phyloP scores from a whole-genome alignment of 2,329 filamentous ascomycete species.

The Tolypocladium tropicale region DNA sequence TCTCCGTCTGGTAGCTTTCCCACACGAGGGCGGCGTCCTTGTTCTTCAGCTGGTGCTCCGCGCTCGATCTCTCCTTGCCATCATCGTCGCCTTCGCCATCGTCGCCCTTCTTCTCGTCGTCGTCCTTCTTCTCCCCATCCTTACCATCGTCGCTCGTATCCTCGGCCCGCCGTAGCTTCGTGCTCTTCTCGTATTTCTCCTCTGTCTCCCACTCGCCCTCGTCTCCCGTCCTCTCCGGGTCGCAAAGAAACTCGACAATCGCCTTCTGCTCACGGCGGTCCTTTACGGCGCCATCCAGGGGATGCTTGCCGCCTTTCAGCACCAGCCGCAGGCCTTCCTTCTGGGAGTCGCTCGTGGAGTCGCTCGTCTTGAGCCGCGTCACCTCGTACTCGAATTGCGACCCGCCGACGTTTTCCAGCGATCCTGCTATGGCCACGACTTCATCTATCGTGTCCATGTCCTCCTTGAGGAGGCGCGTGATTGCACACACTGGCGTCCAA shows the following conservation, averaged over 20 bases:
- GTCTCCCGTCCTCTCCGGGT: conserved; percentile 58
- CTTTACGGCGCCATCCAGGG: conserved; percentile 37
- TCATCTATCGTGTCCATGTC: conserved; percentile 38
- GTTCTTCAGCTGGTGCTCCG: conserved; percentile 43
- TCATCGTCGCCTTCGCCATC: conserved; percentile 26
- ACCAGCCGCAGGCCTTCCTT: conserved; percentile 64
- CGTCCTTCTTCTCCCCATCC: conserved; percentile 20
- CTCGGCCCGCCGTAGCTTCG: conserved; percentile 9
- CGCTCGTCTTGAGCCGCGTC: conserved; percentile 54
- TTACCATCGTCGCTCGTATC: conserved; percentile 14
- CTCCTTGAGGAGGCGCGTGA: conserved; percentile 47
- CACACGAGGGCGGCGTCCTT: conserved; percentile 60
- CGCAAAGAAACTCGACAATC: conserved; percentile 78
- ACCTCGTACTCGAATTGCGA: conserved; percentile 53
- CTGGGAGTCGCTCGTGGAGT: conserved; percentile 52
- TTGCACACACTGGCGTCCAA: conserved; percentile 56
- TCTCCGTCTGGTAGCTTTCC: conserved; percentile 56
- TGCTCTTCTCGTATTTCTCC: conserved; percentile 28
- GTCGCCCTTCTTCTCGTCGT: conserved; percentile 20
- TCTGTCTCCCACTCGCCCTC: conserved; percentile 56
- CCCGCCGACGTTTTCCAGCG: conserved; percentile 50
- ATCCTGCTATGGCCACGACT: conserved; percentile 66
- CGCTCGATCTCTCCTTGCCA: conserved; percentile 26
- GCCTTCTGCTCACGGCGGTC: conserved; percentile 56
- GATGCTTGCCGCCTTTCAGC: conserved; percentile 49